phyloP scores from a whole-genome alignment of 2,329 filamentous ascomycete genomes.

The Pseudocercospora eumusae region DNA sequence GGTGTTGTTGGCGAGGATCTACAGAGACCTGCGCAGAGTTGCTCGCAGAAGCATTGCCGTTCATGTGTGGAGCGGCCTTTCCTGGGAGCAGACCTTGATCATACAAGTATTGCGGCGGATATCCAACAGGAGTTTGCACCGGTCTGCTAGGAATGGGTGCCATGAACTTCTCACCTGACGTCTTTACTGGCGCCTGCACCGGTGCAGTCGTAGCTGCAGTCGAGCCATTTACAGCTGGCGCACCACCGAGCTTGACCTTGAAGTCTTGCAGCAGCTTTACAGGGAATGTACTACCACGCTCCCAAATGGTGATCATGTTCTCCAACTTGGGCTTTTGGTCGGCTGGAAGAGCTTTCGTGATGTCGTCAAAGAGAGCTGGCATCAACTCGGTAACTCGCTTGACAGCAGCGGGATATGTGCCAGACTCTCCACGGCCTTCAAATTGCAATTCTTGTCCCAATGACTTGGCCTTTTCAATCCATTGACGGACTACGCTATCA shows the following conservation, averaged over 20 bases:
- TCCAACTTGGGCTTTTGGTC: slow-evolving; percentile 98
- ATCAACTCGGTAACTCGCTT: slow-evolving; percentile 95
- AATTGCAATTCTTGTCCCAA: slow-evolving; percentile 71
- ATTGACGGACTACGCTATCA: slow-evolving; percentile 99
- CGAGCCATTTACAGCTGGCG: slow-evolving; percentile 24
- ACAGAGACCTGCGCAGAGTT: slow-evolving; percentile 14
- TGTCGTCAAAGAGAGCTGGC: slow-evolving; percentile 92
- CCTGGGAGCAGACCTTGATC: slow-evolving; percentile 36
- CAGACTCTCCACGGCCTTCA: slow-evolving; percentile 74
- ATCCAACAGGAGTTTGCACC: slow-evolving; percentile 35
- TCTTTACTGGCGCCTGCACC: slow-evolving; percentile 17
- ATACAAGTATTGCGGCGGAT: slow-evolving; percentile 36
- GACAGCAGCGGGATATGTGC: slow-evolving; percentile 91
- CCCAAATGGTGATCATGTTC: slow-evolving; percentile 97
- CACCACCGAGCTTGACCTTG: slow-evolving; percentile 61
- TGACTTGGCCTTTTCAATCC: slow-evolving; percentile 92
- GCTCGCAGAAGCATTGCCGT: slow-evolving; percentile 17
- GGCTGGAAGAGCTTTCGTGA: slow-evolving; percentile 80
- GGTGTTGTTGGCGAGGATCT: slow-evolving; percentile 19
- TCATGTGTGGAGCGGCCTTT: slow-evolving; percentile 22
- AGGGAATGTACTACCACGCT: slow-evolving; percentile 91
- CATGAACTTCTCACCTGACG: slow-evolving; percentile 34
- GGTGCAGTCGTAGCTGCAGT: slow-evolving; percentile 19
- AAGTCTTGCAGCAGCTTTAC: slow-evolving; percentile 75
- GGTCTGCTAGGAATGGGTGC: slow-evolving; percentile 37